Percentiles rank a stretch among this genome's conserved stretches.
Conservation (phyloP, 805 yeast genomes). For the Candida morakotiae region DNA sequence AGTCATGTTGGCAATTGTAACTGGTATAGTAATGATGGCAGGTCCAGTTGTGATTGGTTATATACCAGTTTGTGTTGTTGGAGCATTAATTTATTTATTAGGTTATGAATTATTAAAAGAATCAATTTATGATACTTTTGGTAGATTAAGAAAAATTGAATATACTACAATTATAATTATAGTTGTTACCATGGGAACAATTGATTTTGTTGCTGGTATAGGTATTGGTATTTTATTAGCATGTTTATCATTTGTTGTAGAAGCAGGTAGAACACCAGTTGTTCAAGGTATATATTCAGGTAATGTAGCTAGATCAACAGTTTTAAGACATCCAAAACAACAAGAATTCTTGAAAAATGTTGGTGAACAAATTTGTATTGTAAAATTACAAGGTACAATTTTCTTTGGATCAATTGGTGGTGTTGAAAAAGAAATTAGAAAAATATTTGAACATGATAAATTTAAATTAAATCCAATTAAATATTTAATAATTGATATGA, state of each 20-base stretch:
- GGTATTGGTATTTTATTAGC: constrained; percentile 88
- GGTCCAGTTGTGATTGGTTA: constrained; percentile 93
- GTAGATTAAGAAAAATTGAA: constrained; percentile 70
- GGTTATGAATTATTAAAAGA: constrained; percentile 90
- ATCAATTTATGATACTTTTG: constrained; percentile 80
- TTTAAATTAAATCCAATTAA: constrained; percentile 61
- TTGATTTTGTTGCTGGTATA: constrained; percentile 93
- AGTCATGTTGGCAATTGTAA: constrained; percentile 78
- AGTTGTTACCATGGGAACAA: constrained; percentile 91
- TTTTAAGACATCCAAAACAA: constrained; percentile 84
- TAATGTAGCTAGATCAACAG: constrained; percentile 85
- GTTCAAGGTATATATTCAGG: constrained; percentile 83
- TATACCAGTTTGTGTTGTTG: constrained; percentile 95
- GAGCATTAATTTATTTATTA: constrained; percentile 80
- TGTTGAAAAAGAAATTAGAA: constrained; percentile 71
- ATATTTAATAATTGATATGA: constrained; percentile 80
- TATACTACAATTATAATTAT: constrained; percentile 80
- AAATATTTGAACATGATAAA: constrained; percentile 52
- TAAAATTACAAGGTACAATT: constrained; percentile 82
- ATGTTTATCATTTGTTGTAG: constrained; percentile 91
- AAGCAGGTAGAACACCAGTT: constrained; percentile 80
- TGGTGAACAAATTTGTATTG: constrained; percentile 85
- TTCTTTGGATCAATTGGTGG: constrained; percentile 96
- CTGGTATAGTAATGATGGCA: constrained; percentile 72
- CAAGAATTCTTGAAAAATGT: constrained; percentile 79